Evolutionary conservation across 2,329 filamentous ascomycete species (phyloP).

Genomic region (Talaromyces verruculosus): DNA sequence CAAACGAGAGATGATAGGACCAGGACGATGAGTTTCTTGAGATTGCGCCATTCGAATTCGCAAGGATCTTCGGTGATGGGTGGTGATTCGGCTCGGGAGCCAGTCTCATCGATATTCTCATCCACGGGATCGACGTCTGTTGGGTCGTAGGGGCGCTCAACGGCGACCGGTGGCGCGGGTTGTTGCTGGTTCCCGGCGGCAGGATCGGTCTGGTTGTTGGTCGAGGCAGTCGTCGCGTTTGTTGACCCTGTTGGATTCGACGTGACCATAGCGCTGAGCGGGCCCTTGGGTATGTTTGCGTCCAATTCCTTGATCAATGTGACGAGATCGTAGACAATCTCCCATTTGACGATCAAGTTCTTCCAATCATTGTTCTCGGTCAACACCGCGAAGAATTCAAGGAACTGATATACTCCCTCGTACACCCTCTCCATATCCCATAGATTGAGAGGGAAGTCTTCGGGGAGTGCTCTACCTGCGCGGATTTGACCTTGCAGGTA

Average conservation of each 20-base stretch:
- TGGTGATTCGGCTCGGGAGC: slow-evolving; percentile 48
- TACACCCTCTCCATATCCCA: slow-evolving; percentile 99
- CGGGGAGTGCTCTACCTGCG: slow-evolving; percentile 69
- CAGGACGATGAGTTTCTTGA: slow-evolving; percentile 89
- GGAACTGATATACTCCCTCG: slow-evolving; percentile 88
- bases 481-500: slow-evolving; percentile 89
- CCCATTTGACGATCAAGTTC: slow-evolving; percentile 83
- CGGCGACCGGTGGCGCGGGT: slow-evolving; percentile 44
- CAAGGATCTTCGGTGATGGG: slow-evolving; percentile 61
- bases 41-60: slow-evolving; percentile 72
- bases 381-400: slow-evolving; percentile 88
- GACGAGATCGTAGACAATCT: slow-evolving; percentile 83
- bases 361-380: slow-evolving; percentile 84
- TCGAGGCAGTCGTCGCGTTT: slow-evolving; percentile 23
- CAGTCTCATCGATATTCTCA: slow-evolving; percentile 33
- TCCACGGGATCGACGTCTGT: slow-evolving; percentile 43
- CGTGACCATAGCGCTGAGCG: slow-evolving; percentile 52
- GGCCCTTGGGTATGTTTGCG: slow-evolving; percentile 79
- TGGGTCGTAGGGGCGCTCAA: slow-evolving; percentile 66
- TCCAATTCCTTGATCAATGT: slow-evolving; percentile 85
- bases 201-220: slow-evolving; percentile 31
- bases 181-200: slow-evolving; percentile 32
- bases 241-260: slow-evolving; percentile 15
- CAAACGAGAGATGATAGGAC: slow-evolving; percentile 87
- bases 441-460: slow-evolving; percentile 88